phyloP scores from a whole-genome alignment of 306 rosid genomes.

The Vigna radiata region DNA sequence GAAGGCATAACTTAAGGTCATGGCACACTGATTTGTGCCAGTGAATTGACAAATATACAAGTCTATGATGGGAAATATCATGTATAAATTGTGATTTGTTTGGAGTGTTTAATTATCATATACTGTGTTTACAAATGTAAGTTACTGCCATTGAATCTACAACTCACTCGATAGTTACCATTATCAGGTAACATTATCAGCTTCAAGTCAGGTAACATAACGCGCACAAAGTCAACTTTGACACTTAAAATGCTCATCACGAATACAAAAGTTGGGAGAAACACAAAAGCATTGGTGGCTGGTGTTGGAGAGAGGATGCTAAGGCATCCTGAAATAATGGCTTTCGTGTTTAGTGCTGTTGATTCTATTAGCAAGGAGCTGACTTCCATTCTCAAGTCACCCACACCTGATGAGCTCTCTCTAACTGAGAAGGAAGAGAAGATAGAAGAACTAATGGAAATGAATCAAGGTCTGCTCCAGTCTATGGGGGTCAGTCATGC shows the following conservation, averaged over 20 bases:
- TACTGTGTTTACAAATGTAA: conserved; percentile 5
- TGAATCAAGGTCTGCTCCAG: conserved; percentile 98
- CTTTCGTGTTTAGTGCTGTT: conserved; percentile 80
- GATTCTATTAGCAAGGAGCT: conserved; percentile 88
- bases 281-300: conserved; percentile 95
- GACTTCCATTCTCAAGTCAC: conserved; percentile 71
- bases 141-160: conserved; percentile 37
- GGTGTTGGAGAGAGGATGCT: conserved; percentile 87
- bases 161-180: conserved; percentile 37
- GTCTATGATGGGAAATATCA: conserved; percentile 18
- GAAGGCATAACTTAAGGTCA: conserved; percentile 18
- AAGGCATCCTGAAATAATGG: conserved; percentile 86
- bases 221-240: conserved; percentile 61
- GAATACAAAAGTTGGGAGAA: conserved; percentile 90
- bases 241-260: conserved; percentile 96
- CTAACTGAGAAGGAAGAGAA: conserved; percentile 78
- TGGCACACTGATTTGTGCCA: conserved; percentile 9
- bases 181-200: conserved; percentile 89
- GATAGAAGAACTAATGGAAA: conserved; percentile 87
- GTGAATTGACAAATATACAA: conserved; percentile 8
- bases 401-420: conserved; percentile 59
- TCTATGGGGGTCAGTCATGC: conserved; percentile 94
- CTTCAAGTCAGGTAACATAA: conserved; percentile 78
- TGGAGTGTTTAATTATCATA: neutral
- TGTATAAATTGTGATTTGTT: conserved; percentile 1